These are phyloP conservation scores for Penicillium sp. DNA, from an alignment of 2,329 filamentous ascomycete genomes.

Conservation along the genomic window DNA sequence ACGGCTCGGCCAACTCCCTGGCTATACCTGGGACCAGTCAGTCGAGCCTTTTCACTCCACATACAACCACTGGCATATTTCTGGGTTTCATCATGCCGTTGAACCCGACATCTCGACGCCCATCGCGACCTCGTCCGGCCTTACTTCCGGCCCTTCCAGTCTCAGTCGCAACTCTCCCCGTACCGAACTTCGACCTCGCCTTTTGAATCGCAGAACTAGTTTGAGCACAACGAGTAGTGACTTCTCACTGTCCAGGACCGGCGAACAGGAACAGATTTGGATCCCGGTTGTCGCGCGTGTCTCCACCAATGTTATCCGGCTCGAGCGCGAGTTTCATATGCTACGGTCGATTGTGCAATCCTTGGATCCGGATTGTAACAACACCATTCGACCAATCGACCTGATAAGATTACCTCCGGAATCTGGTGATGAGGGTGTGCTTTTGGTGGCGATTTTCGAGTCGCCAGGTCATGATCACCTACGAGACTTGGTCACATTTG, in stretches of 20 bases:
- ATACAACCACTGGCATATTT: conserved; percentile 85
- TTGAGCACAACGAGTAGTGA: conserved; percentile 49
- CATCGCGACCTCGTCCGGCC: conserved; percentile 35
- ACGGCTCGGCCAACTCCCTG: conserved; percentile 65
- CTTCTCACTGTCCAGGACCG: conserved; percentile 35
- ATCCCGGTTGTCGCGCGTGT: conserved; percentile 72
- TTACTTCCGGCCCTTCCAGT: conserved; percentile 37
- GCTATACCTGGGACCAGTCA: conserved; percentile 71
- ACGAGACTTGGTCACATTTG: conserved; percentile 65
- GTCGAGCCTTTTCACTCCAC: conserved; percentile 50
- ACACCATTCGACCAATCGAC: conserved; percentile 77
- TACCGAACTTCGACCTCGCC: conserved; percentile 38
- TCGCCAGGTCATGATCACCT: conserved; percentile 70
- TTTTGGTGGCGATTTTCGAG: conserved; percentile 77
- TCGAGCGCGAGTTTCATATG: conserved; percentile 84
- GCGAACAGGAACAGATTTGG: conserved; percentile 42
- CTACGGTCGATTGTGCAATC: conserved; percentile 65
- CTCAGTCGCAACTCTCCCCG: conserved; percentile 43
- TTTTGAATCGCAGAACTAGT: conserved; percentile 47
- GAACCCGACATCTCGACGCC: conserved; percentile 46
- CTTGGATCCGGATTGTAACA: conserved; percentile 65
- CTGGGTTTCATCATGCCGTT: conserved; percentile 55
- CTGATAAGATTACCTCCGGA: conserved; percentile 65
- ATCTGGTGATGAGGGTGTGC: conserved; percentile 62
- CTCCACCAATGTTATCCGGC: conserved; percentile 72